Evolutionary conservation across 805 yeast species (phyloP), one percentile per base, ranked within the genome.

Genomic region (Hanseniaspora guilliermondii): DNA sequence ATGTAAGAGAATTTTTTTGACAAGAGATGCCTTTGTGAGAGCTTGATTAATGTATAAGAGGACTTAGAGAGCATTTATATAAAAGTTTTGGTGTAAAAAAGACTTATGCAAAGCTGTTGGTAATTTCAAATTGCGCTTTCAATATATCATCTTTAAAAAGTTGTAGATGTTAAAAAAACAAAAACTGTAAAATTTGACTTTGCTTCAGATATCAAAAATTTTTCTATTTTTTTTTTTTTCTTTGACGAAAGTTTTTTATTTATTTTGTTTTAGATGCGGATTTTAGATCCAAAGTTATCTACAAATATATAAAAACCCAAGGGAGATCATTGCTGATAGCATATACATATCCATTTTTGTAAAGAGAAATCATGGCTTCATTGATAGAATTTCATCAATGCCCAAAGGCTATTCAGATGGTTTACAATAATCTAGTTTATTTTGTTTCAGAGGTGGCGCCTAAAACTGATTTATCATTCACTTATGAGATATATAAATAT

Each of bases 391-490:
- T 17, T 27, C 9, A 19, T 25, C 21, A 33, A 6, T 16, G 39
- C 14, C 55, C 55, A 16, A 42, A 25, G 24, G 46, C 30, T 9
- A 37, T 52, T n/a, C 33, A 44, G 21, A 36, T 52, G 25, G 21
- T 44, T 6, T 44, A 37, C 12, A 52, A 44, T 6, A 52, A 52
- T 30, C 33, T 52, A 11, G 24, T 36, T 37, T 42, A 22, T 22
- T 52, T 52, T 37, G 49, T 52, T 16, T 36, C 49, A 6, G 49
- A 52, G 25, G 37, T 44, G 17, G 33, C 38, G 21, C 25, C 47
- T n/a, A n/a, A 44, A 44, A 9, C 21, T 2, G 33, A 44, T 19
- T 6, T 21, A 4, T 8, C n/a, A 9, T 44, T n/a, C 12, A 17
- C 11, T 32, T 44, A 44, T 12, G 36, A 14, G 19, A 21, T 44